Evolutionary conservation across 208 protist species (phyloP).

Genomic region (Leishmania lainsoni): DNA sequence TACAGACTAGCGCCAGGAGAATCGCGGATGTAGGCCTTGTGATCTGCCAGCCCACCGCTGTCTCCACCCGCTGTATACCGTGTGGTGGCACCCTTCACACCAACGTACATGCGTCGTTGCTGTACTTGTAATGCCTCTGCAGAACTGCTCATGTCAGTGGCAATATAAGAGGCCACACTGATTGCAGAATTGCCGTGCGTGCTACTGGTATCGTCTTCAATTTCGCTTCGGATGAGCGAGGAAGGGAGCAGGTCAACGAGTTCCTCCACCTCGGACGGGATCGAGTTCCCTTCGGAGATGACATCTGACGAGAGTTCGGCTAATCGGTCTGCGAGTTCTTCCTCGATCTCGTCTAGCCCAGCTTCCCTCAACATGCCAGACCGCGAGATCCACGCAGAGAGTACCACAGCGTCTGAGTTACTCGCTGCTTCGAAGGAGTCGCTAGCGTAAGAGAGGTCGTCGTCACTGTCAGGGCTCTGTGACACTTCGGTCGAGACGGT

Average conservation of each 20-base stretch:
- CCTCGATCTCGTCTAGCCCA: slow-evolving; percentile 34
- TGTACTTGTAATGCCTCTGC: neutral
- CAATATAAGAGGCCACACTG: slow-evolving; percentile 1
- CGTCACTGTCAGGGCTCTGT: neutral
- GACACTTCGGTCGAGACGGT: neutral
- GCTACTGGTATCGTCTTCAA: neutral
- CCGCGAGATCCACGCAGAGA: neutral
- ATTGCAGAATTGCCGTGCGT: neutral
- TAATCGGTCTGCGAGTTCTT: slow-evolving; percentile 22
- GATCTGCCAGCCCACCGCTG: neutral
- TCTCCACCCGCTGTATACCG: neutral
- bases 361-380: neutral
- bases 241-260: slow-evolving; percentile 29
- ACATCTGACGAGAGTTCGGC: slow-evolving; percentile 26
- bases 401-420: neutral
- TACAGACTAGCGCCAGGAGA: slow-evolving; percentile 14
- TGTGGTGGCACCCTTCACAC: neutral
- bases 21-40: slow-evolving; percentile 13
- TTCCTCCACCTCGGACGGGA: slow-evolving; percentile 32
- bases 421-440: neutral
- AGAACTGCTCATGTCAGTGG: slow-evolving; percentile 16
- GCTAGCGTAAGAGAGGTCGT: neutral
- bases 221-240: slow-evolving; percentile 28
- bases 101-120: slow-evolving; percentile 20
- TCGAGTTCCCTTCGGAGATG: slow-evolving; percentile 7